These are phyloP conservation scores for Melaleuca quinquenervia DNA, from an alignment of 345 rosid genomes.

Conservation along the genomic window DNA sequence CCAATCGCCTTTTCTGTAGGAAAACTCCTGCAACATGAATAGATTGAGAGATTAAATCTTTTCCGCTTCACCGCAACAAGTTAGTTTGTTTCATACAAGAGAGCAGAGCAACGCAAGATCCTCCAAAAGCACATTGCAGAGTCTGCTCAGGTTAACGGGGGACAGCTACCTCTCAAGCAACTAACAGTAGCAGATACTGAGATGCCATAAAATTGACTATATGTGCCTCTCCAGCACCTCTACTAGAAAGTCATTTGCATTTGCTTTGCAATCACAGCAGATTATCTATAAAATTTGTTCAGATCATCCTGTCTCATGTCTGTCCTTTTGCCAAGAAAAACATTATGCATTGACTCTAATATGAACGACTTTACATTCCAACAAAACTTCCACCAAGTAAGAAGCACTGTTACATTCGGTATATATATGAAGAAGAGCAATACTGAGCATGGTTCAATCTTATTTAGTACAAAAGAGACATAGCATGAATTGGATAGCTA, in stretches of 20 bases:
- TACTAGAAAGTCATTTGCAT: neutral
- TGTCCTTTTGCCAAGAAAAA: neutral
- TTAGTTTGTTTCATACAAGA: neutral
- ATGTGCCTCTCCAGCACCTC: neutral
- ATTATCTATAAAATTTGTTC: neutral
- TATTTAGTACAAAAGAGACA: neutral
- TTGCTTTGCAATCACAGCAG: neutral
- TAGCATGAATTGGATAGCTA: neutral
- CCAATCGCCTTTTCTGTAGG: slow-evolving; percentile 72
- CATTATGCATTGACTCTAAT: neutral
- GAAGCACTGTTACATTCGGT: neutral
- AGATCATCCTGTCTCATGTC: neutral
- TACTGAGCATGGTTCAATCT: neutral
- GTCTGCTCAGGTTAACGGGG: neutral
- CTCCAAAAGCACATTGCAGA: neutral
- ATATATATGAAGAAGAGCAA: neutral
- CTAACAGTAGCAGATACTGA: neutral
- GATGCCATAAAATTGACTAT: neutral
- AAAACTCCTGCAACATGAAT: slow-evolving; percentile 48
- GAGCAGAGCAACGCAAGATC: neutral
- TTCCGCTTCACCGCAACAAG: neutral
- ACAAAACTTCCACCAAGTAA: neutral
- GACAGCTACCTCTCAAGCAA: neutral
- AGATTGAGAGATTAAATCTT: neutral
- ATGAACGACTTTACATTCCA: neutral